Conservation (phyloP, 495 filamentous ascomycete species). For the Choiromyces venosus region DNA sequence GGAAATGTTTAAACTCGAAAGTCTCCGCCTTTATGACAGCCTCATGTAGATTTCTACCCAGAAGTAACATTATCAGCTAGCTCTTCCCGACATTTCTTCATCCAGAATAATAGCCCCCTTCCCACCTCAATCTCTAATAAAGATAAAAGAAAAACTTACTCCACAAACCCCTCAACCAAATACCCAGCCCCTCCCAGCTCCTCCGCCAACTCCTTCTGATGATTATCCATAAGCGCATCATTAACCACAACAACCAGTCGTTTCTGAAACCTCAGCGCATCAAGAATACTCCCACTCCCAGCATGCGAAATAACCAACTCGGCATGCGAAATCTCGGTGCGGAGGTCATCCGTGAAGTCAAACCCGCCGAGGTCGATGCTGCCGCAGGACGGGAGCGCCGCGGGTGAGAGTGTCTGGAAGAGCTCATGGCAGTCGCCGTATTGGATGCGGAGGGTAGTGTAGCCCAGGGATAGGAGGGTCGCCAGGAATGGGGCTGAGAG, state of each 20-base stretch:
- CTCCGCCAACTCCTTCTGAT: conserved; percentile 79
- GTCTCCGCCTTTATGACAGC: conserved; percentile 24
- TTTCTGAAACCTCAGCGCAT: conserved; percentile 61
- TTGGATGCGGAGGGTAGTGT: conserved; percentile 66
- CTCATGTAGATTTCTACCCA: conserved; percentile 28
- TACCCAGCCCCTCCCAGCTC: conserved; percentile 65
- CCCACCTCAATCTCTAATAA: background rate
- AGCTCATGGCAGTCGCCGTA: conserved; percentile 54
- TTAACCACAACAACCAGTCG: conserved; percentile 86
- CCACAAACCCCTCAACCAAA: conserved; percentile 59
- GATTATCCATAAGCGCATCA: conserved; percentile 73
- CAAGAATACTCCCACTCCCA: conserved; percentile 89
- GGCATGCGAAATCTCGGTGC: conserved; percentile 42
- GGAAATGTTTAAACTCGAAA: conserved; percentile 30
- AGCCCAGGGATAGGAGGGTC: conserved; percentile 52
- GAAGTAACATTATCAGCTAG: background rate
- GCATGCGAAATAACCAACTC: conserved; percentile 84
- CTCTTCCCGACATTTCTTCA: background rate
- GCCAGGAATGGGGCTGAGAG: conserved; percentile 57
- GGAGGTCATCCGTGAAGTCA: conserved; percentile 58
- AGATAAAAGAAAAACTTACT: conserved; percentile 48
- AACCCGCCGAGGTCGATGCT: conserved; percentile 49
- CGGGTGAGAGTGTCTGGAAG: conserved; percentile 22
- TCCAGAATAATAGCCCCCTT: background rate
- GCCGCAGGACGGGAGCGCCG: conserved; percentile 24